A percentile compares a stretch with the other conserved stretches of the same genome.
phyloP scores from a whole-genome alignment of 2,329 filamentous ascomycete genomes.

The Xylaria hypoxylon region DNA sequence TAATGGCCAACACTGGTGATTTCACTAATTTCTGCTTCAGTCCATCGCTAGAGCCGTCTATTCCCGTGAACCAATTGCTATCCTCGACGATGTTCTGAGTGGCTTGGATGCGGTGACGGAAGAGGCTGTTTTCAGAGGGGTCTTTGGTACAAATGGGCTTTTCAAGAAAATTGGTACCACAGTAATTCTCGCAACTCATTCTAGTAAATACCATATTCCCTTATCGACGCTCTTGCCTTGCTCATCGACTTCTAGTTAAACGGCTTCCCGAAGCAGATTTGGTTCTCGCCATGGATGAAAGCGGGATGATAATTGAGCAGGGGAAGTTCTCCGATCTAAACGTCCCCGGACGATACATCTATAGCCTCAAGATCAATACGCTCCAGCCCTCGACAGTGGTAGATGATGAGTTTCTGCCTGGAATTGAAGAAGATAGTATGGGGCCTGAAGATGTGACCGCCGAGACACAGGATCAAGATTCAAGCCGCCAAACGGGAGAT shows the following conservation, averaged over 20 bases:
- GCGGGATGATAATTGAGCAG: conserved; percentile 28
- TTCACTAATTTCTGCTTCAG: conserved; percentile 8
- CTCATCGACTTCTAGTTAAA: conserved; percentile 18
- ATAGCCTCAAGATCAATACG: conserved; percentile 27
- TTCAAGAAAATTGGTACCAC: conserved; percentile 17
- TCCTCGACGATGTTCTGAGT: conserved; percentile 33
- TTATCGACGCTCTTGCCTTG: background rate
- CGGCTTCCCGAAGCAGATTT: conserved; percentile 27
- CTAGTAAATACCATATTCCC: conserved; percentile 3
- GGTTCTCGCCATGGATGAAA: conserved; percentile 21
- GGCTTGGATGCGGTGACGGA: conserved; percentile 27
- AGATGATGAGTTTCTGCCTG: background rate
- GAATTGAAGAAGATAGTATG: background rate
- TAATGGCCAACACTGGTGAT: background rate
- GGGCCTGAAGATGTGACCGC: background rate
- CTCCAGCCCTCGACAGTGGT: background rate
- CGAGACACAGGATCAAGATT: conserved; percentile 12
- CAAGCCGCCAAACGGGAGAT: conserved; percentile 30
- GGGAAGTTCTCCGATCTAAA: conserved; percentile 26
- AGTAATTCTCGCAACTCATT: conserved; percentile 35
- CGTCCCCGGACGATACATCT: conserved; percentile 20
- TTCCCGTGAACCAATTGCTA: conserved; percentile 21
- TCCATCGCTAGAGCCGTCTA: conserved; percentile 33
- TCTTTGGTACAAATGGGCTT: conserved; percentile 27
- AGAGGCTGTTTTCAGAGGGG: conserved; percentile 13